A percentile compares a stretch with the other conserved stretches of the same genome.
Evolutionary conservation across 192 early-diverging fungal genomes (phyloP).

Genomic region (Linnemannia elongata): DNA sequence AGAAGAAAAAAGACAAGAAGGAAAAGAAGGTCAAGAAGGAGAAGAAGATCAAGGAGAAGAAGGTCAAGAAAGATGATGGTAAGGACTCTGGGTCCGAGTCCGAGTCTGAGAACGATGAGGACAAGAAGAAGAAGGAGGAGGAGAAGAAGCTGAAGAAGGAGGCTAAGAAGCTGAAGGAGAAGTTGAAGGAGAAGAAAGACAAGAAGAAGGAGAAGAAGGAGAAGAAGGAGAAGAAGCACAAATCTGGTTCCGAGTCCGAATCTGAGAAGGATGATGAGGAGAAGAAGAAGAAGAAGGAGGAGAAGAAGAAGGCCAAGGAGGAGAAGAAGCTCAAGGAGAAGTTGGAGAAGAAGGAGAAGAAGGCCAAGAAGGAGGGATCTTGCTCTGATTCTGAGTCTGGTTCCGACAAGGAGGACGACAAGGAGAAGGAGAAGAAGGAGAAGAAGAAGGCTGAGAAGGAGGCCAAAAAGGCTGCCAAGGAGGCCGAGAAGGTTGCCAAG

Average conservation of each 20-base stretch:
- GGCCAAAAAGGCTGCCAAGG: not conserved
- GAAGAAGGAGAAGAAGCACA: slow-evolving; percentile 8
- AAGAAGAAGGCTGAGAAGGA: slow-evolving; percentile 9
- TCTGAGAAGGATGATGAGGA: slow-evolving; percentile 9
- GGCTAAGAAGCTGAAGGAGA: slow-evolving; percentile 4
- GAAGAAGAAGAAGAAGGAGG: slow-evolving; percentile 1
- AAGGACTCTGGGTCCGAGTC: not conserved
- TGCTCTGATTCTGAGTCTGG: not conserved
- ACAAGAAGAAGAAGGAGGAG: slow-evolving; percentile 8
- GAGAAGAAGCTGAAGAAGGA: slow-evolving; percentile 19
- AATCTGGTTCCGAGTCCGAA: not conserved
- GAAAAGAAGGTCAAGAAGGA: slow-evolving; percentile 7
- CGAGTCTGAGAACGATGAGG: not conserved
- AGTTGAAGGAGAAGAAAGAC: slow-evolving; percentile 11
- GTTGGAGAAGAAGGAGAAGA: not conserved
- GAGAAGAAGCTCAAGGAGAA: not conserved
- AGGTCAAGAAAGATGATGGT: not conserved
- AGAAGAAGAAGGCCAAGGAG: not conserved
- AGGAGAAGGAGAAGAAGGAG: slow-evolving; percentile 19
- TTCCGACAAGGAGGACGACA: slow-evolving; percentile 7
- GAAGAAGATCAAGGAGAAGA: not conserved
- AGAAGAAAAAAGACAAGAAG: slow-evolving; percentile 18
- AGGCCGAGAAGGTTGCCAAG: not conserved
- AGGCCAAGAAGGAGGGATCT: not conserved
- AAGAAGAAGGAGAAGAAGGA: slow-evolving; percentile 6